These are phyloP conservation scores for Grigorovia humatica DNA, from an alignment of 805 yeast species.

Conservation along the genomic window DNA sequence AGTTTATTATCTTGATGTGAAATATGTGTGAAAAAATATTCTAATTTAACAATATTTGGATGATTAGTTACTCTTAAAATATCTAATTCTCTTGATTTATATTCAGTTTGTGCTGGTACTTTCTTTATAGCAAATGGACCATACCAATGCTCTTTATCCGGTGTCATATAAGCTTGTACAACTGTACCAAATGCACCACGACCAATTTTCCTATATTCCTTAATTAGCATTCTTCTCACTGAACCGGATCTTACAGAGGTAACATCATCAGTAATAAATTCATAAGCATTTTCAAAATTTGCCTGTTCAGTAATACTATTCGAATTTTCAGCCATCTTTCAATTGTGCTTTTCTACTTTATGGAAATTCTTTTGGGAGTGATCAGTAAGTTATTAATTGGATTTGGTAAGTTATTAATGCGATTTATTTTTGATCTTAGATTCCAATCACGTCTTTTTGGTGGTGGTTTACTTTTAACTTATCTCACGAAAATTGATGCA, in stretches of 20 bases:
- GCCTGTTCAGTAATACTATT: not conserved
- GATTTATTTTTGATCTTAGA: too few relatives aligned
- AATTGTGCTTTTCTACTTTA: too few relatives aligned
- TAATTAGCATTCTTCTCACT: conserved; percentile 52
- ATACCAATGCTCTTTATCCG: conserved; percentile 40
- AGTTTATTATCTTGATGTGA: conserved; percentile 52
- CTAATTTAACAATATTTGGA: conserved; percentile 65
- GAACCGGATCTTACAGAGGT: conserved; percentile 46
- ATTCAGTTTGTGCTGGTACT: conserved; percentile 82
- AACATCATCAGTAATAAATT: conserved; percentile 50
- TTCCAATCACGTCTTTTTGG: too few relatives aligned
- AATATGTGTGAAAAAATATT: conserved; percentile 61
- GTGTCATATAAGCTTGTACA: conserved; percentile 53
- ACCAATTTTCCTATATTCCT: conserved; percentile 66
- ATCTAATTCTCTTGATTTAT: conserved; percentile 72
- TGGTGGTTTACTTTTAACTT: too few relatives aligned
- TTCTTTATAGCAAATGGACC: conserved; percentile 81
- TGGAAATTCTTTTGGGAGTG: too few relatives aligned
- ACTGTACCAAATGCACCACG: conserved; percentile 86
- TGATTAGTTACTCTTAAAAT: conserved; percentile 64
- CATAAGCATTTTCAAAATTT: conserved; percentile 15
- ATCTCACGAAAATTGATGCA: too few relatives aligned
- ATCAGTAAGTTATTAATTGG: too few relatives aligned
- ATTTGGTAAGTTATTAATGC: too few relatives aligned
- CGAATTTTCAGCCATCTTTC: not conserved